Evolutionary conservation across 2,329 filamentous ascomycete genomes (phyloP).

Genomic region (Aureobasidium subglaciale): DNA sequence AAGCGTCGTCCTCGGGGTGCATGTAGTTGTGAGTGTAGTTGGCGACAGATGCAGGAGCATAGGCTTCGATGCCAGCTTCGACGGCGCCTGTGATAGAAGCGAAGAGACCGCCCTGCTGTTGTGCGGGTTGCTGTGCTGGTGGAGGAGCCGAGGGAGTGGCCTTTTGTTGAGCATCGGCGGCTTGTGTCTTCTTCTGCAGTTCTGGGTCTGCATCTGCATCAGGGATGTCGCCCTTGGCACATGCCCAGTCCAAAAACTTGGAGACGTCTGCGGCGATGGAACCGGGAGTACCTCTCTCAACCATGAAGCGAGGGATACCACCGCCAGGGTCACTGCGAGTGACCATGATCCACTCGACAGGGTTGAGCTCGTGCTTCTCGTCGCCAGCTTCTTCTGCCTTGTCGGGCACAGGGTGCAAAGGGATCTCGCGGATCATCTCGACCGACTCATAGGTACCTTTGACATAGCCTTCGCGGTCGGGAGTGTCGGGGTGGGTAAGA

Average conservation of each 20-base stretch:
- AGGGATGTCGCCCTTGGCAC: constrained; percentile 40
- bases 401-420: constrained; percentile 37
- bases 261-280: constrained; percentile 72
- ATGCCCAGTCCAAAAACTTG: constrained; percentile 77
- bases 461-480: constrained; percentile 64
- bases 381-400: constrained; percentile 16
- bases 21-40: constrained; percentile 23
- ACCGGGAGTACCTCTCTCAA: constrained; percentile 78
- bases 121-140: constrained; percentile 7
- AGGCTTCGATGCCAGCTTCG: constrained; percentile 27
- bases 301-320: constrained; percentile 80
- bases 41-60: constrained; percentile 28
- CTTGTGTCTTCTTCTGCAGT: constrained; percentile 15
- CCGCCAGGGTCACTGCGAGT: constrained; percentile 84
- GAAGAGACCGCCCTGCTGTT: constrained; percentile 24
- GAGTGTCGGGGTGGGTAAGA: constrained; percentile 67
- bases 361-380: constrained; percentile 40
- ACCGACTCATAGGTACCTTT: constrained; percentile 85
- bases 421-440: constrained; percentile 81
- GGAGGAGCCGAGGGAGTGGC: constrained; percentile 8
- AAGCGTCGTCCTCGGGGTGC: constrained; percentile 13
- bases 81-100: constrained; percentile 25
- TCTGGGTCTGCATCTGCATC: constrained; percentile 29
- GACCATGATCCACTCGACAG: constrained; percentile 88
- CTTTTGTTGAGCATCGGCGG: constrained; percentile 17